Conservation (phyloP, 2,329 filamentous ascomycete species). For the Ambrosiella xylebori region DNA sequence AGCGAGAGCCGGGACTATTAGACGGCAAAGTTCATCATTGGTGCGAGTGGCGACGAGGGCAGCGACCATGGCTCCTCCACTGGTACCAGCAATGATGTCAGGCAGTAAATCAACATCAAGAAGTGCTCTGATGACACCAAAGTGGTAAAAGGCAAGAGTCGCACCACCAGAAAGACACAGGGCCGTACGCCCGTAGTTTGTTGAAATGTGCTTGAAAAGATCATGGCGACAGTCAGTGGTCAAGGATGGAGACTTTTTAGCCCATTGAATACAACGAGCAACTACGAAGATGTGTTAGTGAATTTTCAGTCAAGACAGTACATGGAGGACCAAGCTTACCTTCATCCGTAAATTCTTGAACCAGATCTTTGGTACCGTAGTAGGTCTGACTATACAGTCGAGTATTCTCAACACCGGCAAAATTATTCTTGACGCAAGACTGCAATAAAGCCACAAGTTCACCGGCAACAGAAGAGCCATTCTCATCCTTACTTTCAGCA, state of each 20-base stretch:
- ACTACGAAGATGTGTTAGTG: conserved; percentile 6
- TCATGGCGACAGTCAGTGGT: conserved; percentile 17
- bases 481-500: conserved; percentile 22
- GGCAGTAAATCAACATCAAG: conserved; percentile 74
- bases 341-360: conserved; percentile 82
- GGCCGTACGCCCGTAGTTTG: conserved; percentile 83
- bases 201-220: conserved; percentile 74
- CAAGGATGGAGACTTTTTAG: conserved; percentile 7
- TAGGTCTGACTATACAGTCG: conserved; percentile 95
- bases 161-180: conserved; percentile 87
- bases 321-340: conserved; percentile 25
- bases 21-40: conserved; percentile 70
- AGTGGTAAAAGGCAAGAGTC: conserved; percentile 91
- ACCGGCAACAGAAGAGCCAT: conserved; percentile 22
- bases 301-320: neutral
- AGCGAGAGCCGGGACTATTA: conserved; percentile 77
- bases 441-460: conserved; percentile 65
- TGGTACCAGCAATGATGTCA: conserved; percentile 91
- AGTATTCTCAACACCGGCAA: conserved; percentile 85
- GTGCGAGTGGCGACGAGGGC: conserved; percentile 77
- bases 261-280: conserved; percentile 11
- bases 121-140: conserved; percentile 78
- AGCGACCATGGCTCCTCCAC: conserved; percentile 79
- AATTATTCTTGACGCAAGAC: conserved; percentile 94
- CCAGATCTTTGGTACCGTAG: conserved; percentile 87